Base-by-base conservation (phyloP, 305 asterid species). In the Solanum hybrid region DNA sequence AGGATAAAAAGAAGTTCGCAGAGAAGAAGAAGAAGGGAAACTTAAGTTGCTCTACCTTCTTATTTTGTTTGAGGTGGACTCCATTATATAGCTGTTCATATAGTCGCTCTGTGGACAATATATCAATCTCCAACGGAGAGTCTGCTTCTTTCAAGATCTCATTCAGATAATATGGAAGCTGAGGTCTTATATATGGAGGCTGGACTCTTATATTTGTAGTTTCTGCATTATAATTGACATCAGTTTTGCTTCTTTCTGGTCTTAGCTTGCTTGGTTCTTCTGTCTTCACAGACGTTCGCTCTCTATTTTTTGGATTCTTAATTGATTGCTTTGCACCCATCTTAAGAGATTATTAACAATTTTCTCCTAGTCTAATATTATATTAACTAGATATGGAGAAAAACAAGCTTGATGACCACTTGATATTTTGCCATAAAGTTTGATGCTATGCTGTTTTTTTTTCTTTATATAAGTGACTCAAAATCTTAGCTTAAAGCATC, bases 31-130 rank as follows among this genome's bases (percentile, higher is more conserved):
- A 76, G 37, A 75, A 31, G 82, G 82, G 27, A 19, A 77, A 34
- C 42, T 77, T 15, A 75, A 29, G 79, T 75, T 75, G 79, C 79
- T 97, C 91, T 91, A 89, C 99, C 96, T 92, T 93, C 78, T 42
- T 94, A 34, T 94, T 95, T 86, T 94, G 94, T 93, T 94, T 93
- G 94, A 95, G 93, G 94, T 88, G 91, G 10, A 95, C 94, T 34
- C 95, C 97, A 77, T 80, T 84, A 24, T 89, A 60, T 51, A 94
- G 93, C 91, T 94, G 98, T 69, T 91, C 92, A 31, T 87, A 91
- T 27, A 89, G 92, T 92, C 89, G 92, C 89, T 94, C 87, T 32
- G 89, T 80, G 27, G 95, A 91, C 29, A 95, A 91, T 79, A 69
- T 89, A 77, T 94, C 95, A 2, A 94, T 91, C 45, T 77, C 45